These are phyloP conservation scores for Yarrowia sp. DNA, from an alignment of 805 yeast genomes.

Conservation along the genomic window DNA sequence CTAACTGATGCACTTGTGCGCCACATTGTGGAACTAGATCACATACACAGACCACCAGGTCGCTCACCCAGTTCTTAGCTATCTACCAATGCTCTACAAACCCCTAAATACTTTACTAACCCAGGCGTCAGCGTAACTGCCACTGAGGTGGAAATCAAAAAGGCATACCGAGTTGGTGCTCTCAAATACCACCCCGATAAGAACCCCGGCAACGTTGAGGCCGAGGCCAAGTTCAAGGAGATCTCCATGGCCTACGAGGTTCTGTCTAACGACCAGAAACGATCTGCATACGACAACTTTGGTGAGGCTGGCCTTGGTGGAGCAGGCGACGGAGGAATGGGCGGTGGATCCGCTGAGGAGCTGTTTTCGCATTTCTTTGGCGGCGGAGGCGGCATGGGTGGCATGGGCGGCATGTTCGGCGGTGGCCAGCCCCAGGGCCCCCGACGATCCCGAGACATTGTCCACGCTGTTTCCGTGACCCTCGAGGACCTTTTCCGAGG, in stretches of 20 bases:
- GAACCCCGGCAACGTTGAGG: constrained; percentile 64
- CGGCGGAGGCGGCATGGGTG: constrained; percentile 44
- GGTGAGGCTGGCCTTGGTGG: constrained; percentile 92
- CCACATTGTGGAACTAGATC: too few species aligned
- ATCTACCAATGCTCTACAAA: background rate
- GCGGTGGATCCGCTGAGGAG: constrained; percentile 67
- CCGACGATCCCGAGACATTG: constrained; percentile 83
- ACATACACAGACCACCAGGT: too few species aligned
- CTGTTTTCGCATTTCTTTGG: constrained; percentile 82
- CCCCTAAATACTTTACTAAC: background rate
- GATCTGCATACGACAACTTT: constrained; percentile 80
- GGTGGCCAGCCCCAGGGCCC: constrained; percentile 76
- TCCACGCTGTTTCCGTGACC: constrained; percentile 78
- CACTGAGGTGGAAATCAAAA: constrained; percentile 58
- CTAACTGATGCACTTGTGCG: too few species aligned
- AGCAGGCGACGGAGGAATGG: constrained; percentile 63
- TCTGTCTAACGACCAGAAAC: constrained; percentile 81
- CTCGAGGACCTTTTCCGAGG: constrained; percentile 94
- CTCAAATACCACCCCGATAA: constrained; percentile 82
- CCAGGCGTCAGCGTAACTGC: constrained; percentile 51
- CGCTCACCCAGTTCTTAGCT: too few species aligned
- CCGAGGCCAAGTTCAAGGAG: constrained; percentile 95
- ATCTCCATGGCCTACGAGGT: constrained; percentile 84
- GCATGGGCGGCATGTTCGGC: constrained; percentile 38
- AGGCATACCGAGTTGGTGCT: constrained; percentile 75